These are phyloP conservation scores for Tylopilus sp. DNA, from an alignment of 1,284 basidiomycete species.

Conservation along the genomic window DNA sequence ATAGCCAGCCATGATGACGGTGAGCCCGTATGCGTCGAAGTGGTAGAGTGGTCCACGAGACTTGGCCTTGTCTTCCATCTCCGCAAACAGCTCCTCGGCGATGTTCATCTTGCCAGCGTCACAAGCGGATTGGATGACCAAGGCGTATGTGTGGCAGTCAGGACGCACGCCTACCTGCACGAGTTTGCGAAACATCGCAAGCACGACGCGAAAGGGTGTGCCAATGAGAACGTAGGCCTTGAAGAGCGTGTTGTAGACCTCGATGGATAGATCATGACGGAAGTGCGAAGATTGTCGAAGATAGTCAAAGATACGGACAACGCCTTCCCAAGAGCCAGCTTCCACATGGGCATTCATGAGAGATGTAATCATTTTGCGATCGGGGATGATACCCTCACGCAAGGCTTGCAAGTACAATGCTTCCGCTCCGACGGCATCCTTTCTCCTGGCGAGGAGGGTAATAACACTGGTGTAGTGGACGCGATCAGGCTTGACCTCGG, in stretches of 20 bases:
- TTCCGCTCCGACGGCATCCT: constrained; percentile 67
- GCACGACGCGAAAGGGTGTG: constrained; percentile 67
- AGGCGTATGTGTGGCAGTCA: constrained; percentile 64
- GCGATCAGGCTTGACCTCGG: constrained; percentile 46
- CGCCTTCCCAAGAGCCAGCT: constrained; percentile 73
- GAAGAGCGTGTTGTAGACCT: constrained; percentile 73
- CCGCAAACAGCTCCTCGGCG: constrained; percentile 64
- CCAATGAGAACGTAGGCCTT: constrained; percentile 83
- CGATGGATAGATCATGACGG: constrained; percentile 44
- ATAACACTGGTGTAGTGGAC: constrained; percentile 70
- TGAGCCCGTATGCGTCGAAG: constrained; percentile 62
- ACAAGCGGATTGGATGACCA: constrained; percentile 81
- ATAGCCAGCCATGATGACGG: constrained; percentile 82
- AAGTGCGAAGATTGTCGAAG: constrained; percentile 42
- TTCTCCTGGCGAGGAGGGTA: constrained; percentile 58
- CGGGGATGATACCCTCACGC: constrained; percentile 56
- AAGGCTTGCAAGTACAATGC: constrained; percentile 63
- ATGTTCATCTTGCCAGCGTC: constrained; percentile 66
- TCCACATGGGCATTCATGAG: constrained; percentile 85
- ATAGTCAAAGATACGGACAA: constrained; percentile 69
- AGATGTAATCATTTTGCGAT: constrained; percentile 60
- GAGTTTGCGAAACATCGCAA: constrained; percentile 60
- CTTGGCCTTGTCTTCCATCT: constrained; percentile 52
- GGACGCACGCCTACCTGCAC: constrained; percentile 50
- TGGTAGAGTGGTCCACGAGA: constrained; percentile 38